Conservation (phyloP, 2,329 filamentous ascomycete genomes). For the Arthrobotrys megalospora region DNA sequence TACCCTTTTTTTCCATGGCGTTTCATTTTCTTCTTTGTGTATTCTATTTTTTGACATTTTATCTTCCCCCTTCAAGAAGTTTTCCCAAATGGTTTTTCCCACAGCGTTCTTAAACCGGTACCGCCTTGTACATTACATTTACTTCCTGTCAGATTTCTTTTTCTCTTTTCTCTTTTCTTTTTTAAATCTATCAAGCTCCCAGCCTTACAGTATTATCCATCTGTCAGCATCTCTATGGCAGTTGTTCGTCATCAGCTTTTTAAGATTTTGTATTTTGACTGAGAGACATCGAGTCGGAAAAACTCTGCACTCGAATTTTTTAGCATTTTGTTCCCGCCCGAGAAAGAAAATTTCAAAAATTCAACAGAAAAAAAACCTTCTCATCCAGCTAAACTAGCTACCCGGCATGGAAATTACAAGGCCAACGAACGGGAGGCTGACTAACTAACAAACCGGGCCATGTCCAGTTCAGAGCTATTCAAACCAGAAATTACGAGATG, state of each 20-base stretch:
- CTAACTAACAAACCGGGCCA: background rate
- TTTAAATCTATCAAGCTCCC: background rate
- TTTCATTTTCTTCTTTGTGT: constrained; percentile 9
- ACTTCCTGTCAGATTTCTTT: constrained; percentile 9
- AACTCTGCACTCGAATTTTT: constrained; percentile 9
- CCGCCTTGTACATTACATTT: constrained; percentile 6
- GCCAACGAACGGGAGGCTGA: background rate
- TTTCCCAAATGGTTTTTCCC: background rate
- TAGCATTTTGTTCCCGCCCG: background rate
- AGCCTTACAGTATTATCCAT: constrained; percentile 9
- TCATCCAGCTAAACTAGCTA: background rate
- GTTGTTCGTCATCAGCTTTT: background rate
- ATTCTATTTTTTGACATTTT: background rate
- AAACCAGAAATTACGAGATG: too few relatives aligned
- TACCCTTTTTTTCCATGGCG: constrained; percentile 7
- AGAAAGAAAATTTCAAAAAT: background rate
- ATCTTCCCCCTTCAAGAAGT: too few relatives aligned
- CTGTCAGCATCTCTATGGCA: too few relatives aligned
- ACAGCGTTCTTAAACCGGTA: constrained; percentile 21
- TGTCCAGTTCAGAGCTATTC: background rate
- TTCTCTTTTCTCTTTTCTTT: background rate
- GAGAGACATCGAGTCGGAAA: constrained; percentile 39
- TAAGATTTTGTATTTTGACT: constrained; percentile 24
- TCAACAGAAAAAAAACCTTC: constrained; percentile 35
- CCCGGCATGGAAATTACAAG: constrained; percentile 13